Base-by-base conservation (phyloP, 179 eudicot species). In the Gypsophila paniculata region DNA sequence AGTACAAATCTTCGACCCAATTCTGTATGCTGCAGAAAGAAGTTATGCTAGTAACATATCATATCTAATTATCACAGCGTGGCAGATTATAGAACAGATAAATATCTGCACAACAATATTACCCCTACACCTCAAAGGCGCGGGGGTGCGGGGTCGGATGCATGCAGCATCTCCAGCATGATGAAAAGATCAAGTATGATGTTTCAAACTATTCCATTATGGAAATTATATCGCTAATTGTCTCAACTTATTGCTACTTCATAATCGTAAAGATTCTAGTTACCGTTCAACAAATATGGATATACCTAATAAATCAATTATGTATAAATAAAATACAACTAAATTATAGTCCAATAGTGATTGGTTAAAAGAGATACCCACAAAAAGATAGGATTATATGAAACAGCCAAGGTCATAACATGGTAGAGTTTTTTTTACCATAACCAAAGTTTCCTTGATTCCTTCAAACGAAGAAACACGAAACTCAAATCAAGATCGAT, bases 1-100 rank as follows among this genome's bases (percentile, higher is more conserved):
- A 94, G 83, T 76, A 94, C 73, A 94, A 78, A 79, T 94, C 99
- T 84, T 86, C 97, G 63, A 94, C 75, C 99, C 99, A 94, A 71
- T 94, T 94, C 80, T 84, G 89, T 77, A 93, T 84, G 81, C 98
- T 93, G 88, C 58, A 76, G 59, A 69, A 23, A 69, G 46, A 22
- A 17, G 2, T 36, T 25, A 52, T 19, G 26, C 77, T 26, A 68
- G n/a, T 38, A 57, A 22, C 15, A 14, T 22, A 19, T 38, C 3
- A 38, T 39, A 26, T n/a, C 15, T 0, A 14, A 11, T 32, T 8
- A 32, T 25, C 29, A 13, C 8, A 3, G 25, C 51, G 19, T 34
- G 51, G 58, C 44, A 61, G 15, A 22, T 32, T 10, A 64, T 49
- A 11, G 21, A 25, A 22, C 42, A 38, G 17, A 65, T 52, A 14